phyloP scores from a whole-genome alignment of 768 basidiomycete genomes.

The Hemileccinum rubropunctum region DNA sequence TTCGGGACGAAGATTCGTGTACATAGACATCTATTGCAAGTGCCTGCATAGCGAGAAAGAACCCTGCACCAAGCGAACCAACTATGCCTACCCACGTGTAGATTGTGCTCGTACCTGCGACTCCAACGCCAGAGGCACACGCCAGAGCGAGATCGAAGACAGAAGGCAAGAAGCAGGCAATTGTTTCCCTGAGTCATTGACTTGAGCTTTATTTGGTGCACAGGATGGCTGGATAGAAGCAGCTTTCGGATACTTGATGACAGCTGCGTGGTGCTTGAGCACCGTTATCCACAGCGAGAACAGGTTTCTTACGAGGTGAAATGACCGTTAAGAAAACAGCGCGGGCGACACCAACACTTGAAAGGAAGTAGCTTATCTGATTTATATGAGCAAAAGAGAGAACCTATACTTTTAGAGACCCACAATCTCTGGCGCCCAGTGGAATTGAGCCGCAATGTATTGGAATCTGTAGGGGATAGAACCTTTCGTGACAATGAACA shows the following conservation, averaged over 20 bases:
- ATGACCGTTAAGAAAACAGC: constrained; percentile 54
- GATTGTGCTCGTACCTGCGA: constrained; percentile 42
- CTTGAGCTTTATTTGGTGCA: constrained; percentile 15
- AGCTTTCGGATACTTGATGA: constrained; percentile 53
- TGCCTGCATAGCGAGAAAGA: constrained; percentile 65
- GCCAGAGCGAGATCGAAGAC: constrained; percentile 70
- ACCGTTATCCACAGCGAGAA: background rate
- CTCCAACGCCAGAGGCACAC: constrained; percentile 61
- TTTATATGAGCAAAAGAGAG: background rate
- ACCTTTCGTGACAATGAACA: constrained; percentile 34
- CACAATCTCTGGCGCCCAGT: constrained; percentile 67
- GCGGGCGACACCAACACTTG: constrained; percentile 48
- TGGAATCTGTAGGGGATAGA: constrained; percentile 59
- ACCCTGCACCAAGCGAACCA: constrained; percentile 59
- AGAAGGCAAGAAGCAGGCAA: constrained; percentile 34
- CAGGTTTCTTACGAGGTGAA: constrained; percentile 53
- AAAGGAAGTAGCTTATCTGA: constrained; percentile 75
- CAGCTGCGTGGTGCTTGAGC: constrained; percentile 35
- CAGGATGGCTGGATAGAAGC: constrained; percentile 23
- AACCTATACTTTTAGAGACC: constrained; percentile 14
- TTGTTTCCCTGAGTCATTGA: background rate
- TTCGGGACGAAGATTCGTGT: constrained; percentile 45
- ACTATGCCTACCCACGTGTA: constrained; percentile 54
- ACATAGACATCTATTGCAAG: constrained; percentile 71
- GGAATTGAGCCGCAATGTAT: constrained; percentile 58